A percentile compares a stretch with the other conserved stretches of the same genome.
Evolutionary conservation across 2,329 filamentous ascomycete species (phyloP).

Genomic region (Scedosporium minutisporum): DNA sequence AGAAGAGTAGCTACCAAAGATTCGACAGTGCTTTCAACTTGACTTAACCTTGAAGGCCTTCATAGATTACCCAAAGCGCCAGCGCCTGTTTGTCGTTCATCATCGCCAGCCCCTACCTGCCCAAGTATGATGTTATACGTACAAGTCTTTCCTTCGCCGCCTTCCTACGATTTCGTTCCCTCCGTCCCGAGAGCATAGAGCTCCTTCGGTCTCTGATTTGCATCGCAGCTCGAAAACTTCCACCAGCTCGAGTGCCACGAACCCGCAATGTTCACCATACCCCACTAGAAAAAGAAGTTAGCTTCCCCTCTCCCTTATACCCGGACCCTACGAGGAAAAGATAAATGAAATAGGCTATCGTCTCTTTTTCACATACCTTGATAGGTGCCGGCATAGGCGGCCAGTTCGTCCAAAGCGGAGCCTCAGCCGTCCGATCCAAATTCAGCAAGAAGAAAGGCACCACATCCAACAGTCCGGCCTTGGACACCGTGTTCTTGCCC

Average conservation of each 20-base stretch:
- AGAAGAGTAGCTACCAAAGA: no score
- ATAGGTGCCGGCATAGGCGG: slow-evolving; percentile 54
- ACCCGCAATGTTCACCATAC: slow-evolving; percentile 47
- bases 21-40: no score
- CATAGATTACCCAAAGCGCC: no score
- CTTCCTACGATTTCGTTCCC: background rate
- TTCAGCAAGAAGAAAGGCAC: slow-evolving; percentile 58
- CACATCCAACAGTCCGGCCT: slow-evolving; percentile 48
- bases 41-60: no score
- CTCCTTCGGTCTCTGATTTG: slow-evolving; percentile 39
- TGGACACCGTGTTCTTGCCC: slow-evolving; percentile 55
- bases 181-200: slow-evolving; percentile 34
- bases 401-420: slow-evolving; percentile 51
- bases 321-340: no score
- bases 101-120: no score
- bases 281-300: slow-evolving; percentile 29
- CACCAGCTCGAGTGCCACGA: slow-evolving; percentile 48
- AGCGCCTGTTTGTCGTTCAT: no score
- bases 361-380: slow-evolving; percentile 16
- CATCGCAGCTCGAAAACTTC: slow-evolving; percentile 56
- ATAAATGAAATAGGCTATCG: background rate
- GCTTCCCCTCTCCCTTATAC: background rate
- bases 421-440: slow-evolving; percentile 48
- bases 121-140: no score
- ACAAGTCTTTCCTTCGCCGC: background rate